Evolutionary conservation across 2,329 filamentous ascomycete species (phyloP).

Genomic region (Coleophoma eucalyptorum): DNA sequence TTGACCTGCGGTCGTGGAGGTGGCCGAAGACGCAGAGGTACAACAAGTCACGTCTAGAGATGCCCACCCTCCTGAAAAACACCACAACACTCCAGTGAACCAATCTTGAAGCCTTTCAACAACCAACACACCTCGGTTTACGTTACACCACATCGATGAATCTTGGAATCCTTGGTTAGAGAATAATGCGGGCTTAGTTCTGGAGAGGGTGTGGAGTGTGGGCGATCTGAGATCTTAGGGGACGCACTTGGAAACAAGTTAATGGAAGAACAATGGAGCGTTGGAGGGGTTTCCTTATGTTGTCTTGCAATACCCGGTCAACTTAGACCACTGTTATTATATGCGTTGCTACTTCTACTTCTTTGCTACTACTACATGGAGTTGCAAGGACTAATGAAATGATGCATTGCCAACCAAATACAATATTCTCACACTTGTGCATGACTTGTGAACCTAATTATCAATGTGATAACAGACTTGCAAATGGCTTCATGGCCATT

Average conservation of each 20-base stretch:
- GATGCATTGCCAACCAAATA: not conserved
- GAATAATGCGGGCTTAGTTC: not conserved
- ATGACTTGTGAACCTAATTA: not conserved
- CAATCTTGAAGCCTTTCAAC: not conserved
- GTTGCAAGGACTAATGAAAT: not conserved
- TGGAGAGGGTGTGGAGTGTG: not conserved
- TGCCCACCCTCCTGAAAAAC: not conserved
- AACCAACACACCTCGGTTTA: not conserved
- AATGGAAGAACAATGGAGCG: not conserved
- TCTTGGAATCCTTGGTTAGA: too few species aligned
- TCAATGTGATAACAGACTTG: not conserved
- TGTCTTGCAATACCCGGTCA: conserved; percentile 7
- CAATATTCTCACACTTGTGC: too few species aligned
- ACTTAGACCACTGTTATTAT: conserved; percentile 4
- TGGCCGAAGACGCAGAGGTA: conserved; percentile 13
- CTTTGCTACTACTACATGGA: not conserved
- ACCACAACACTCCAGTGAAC: too few species aligned
- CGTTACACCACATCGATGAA: too few species aligned
- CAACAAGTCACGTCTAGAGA: conserved; percentile 15
- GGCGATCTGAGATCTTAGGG: not conserved
- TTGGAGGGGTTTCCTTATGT: not conserved
- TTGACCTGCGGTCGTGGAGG: conserved; percentile 30
- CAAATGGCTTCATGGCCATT: too few species aligned
- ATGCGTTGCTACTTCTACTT: not conserved
- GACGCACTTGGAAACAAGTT: not conserved